A percentile compares a stretch with the other conserved stretches of the same genome.
Conservation (phyloP, 2,329 filamentous ascomycete genomes). For the Knufia fluminis region DNA sequence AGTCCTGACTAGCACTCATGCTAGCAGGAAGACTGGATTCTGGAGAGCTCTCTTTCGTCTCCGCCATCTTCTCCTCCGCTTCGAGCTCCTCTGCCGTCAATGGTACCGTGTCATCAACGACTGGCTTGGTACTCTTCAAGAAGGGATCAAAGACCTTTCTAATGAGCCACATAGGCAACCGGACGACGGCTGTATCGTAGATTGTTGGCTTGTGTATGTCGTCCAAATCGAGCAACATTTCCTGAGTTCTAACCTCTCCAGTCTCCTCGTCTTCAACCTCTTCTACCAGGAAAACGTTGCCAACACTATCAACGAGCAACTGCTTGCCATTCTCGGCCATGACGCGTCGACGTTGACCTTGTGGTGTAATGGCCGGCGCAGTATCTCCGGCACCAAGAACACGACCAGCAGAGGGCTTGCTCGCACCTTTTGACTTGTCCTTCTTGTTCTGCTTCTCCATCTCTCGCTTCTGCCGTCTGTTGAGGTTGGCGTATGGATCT, state of each 20-base stretch:
- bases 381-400: slow-evolving; percentile 28
- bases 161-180: slow-evolving; percentile 67
- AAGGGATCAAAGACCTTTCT: slow-evolving; percentile 41
- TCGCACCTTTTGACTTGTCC: slow-evolving; percentile 33
- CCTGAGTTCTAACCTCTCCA: slow-evolving; percentile 71
- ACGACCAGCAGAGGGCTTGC: slow-evolving; percentile 43
- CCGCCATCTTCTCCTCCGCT: slow-evolving; percentile 1
- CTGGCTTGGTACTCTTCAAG: slow-evolving; percentile 38
- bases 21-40: slow-evolving; percentile 6
- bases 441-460: slow-evolving; percentile 78
- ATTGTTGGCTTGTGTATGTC: slow-evolving; percentile 71
- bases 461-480: slow-evolving; percentile 77
- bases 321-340: slow-evolving; percentile 93
- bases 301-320: slow-evolving; percentile 80
- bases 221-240: slow-evolving; percentile 81
- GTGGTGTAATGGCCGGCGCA: slow-evolving; percentile 47
- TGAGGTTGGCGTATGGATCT: slow-evolving; percentile 51
- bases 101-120: slow-evolving; percentile 7
- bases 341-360: slow-evolving; percentile 75
- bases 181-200: slow-evolving; percentile 71
- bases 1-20: slow-evolving; percentile 22
- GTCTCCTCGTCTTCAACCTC: slow-evolving; percentile 76
- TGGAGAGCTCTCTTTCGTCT: slow-evolving; percentile 8
- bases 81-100: slow-evolving; percentile 7
- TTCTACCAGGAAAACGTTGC: slow-evolving; percentile 92